Evolutionary conservation across 129 eudicot species (phyloP).

Genomic region (Oenanthe sinensis): DNA sequence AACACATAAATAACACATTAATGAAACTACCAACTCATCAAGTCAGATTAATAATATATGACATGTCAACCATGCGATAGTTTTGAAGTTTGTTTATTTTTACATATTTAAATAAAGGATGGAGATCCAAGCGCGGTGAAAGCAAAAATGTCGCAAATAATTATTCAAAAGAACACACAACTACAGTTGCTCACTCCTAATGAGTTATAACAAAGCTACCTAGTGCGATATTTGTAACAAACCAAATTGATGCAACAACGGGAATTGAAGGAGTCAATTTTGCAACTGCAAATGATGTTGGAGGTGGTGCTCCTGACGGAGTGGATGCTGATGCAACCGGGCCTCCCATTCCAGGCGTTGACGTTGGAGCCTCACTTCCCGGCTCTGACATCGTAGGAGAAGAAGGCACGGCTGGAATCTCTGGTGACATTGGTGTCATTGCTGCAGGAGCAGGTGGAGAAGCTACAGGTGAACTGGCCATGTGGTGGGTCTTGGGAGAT

Average conservation of each 20-base stretch:
- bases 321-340: not conserved
- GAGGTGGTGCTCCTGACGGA: constrained; percentile 8
- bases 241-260: constrained; percentile 3
- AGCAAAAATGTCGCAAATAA: not conserved
- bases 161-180: not conserved
- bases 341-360: not conserved
- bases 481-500: constrained; percentile 16
- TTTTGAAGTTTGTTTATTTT: not conserved
- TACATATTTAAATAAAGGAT: not conserved
- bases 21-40: not conserved
- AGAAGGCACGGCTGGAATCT: constrained; percentile 1
- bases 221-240: constrained; percentile 6
- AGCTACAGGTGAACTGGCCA: not conserved
- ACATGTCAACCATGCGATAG: not conserved
- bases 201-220: not conserved
- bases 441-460: not conserved
- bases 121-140: not conserved
- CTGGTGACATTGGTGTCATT: not conserved
- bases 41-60: not conserved
- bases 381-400: not conserved
- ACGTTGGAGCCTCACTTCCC: constrained; percentile 3
- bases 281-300: constrained; percentile 20
- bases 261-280: constrained; percentile 9
- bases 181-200: not conserved
- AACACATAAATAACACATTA: not conserved